phyloP scores from a whole-genome alignment of 352 stramenopile genomes.

The Blastocystis sp. region DNA sequence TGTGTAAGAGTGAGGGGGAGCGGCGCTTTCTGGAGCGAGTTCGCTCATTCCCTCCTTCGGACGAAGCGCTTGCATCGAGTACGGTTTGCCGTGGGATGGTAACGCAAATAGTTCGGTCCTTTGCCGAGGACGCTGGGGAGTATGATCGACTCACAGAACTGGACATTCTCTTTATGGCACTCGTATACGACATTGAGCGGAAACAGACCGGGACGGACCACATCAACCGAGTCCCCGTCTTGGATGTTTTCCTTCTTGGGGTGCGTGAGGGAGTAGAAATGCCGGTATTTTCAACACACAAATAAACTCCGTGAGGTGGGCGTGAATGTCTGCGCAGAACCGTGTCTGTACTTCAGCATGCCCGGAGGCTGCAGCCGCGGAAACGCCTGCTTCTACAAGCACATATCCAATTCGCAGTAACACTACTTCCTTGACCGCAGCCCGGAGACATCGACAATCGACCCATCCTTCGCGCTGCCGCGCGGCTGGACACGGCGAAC shows the following conservation, averaged over 20 bases:
- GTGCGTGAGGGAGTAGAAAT: not conserved
- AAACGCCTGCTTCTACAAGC: conserved; percentile 58
- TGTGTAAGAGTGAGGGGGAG: not conserved
- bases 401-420: conserved; percentile 36
- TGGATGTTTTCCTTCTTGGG: not conserved
- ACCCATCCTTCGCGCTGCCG: not conserved
- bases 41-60: not conserved
- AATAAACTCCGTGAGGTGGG: conserved; percentile 53
- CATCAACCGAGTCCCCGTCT: conserved; percentile 42
- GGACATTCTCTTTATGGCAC: conserved; percentile 52
- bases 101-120: conserved; percentile 2
- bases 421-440: conserved; percentile 15
- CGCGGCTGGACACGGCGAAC: not conserved
- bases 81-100: not conserved
- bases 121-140: conserved; percentile 41
- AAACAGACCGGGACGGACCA: conserved; percentile 14
- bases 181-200: conserved; percentile 39
- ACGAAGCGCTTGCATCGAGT: conserved; percentile 15
- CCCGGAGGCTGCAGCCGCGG: conserved; percentile 56
- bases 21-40: not conserved
- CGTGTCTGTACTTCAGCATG: conserved; percentile 52
- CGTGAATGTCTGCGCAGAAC: conserved; percentile 51
- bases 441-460: conserved; percentile 40
- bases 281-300: conserved; percentile 51
- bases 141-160: conserved; percentile 45